A percentile compares a stretch with the other conserved stretches of the same genome.
phyloP scores from a whole-genome alignment of 1,139 yeast genomes.

The Wickerhamiella pararugosa region DNA sequence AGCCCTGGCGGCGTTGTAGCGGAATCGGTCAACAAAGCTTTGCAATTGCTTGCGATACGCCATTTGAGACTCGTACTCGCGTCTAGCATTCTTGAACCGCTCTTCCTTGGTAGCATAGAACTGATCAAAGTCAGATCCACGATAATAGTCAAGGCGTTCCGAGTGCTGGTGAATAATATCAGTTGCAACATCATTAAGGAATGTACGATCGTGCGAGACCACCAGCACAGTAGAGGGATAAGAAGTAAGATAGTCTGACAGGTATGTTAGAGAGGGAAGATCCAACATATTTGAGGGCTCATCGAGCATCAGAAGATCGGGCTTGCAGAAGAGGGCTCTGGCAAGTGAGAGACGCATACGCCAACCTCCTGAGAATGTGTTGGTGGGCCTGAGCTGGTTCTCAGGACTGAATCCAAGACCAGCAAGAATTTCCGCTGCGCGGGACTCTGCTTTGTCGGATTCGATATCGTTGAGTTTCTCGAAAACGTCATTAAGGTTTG shows the following conservation, averaged over 20 bases:
- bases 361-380: conserved; percentile 98
- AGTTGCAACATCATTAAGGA: conserved; percentile 93
- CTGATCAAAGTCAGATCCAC: conserved; percentile 86
- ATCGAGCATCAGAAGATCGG: conserved; percentile 81
- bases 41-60: conserved; percentile 89
- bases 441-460: conserved; percentile 91
- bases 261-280: conserved; percentile 91
- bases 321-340: conserved; percentile 92
- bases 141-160: conserved; percentile 86
- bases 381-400: conserved; percentile 69
- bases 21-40: conserved; percentile 82
- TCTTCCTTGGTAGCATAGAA: conserved; percentile 92
- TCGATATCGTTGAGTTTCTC: conserved; percentile 85
- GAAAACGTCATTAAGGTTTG: conserved; percentile 59
- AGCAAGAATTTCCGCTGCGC: conserved; percentile 86
- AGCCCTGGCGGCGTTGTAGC: conserved; percentile 95
- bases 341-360: conserved; percentile 98
- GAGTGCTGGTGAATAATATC: conserved; percentile 96
- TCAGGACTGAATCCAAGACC: conserved; percentile 91
- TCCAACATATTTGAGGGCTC: conserved; percentile 99
- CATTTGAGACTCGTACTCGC: conserved; percentile 96
- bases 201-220: conserved; percentile 95
- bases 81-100: conserved; percentile 78
- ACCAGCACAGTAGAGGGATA: conserved; percentile 88
- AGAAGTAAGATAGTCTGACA: conserved; percentile 75